These are phyloP conservation scores for Herpetomonas muscarum DNA, from an alignment of 208 protist species.

Conservation along the genomic window DNA sequence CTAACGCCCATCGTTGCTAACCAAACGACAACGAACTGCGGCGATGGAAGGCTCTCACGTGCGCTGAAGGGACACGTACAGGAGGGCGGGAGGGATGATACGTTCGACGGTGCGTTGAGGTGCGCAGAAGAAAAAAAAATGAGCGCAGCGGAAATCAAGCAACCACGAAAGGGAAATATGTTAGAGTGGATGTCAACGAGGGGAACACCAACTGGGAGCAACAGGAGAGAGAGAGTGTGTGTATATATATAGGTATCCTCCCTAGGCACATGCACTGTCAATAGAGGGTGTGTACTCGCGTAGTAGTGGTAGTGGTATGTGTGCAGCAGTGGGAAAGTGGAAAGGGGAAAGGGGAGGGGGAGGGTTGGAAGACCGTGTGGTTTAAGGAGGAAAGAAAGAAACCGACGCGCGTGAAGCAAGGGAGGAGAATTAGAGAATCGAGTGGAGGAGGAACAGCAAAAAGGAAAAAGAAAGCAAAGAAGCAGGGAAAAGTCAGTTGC, in stretches of 20 bases:
- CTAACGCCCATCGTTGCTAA: too few relatives aligned
- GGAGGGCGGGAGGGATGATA: too few relatives aligned
- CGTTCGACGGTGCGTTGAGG: neutral
- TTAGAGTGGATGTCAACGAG: neutral
- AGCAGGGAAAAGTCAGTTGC: neutral
- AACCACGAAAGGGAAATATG: neutral
- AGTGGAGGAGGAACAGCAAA: neutral
- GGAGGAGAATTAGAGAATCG: neutral
- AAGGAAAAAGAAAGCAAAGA: neutral
- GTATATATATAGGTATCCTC: too few relatives aligned
- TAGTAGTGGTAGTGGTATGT: too few relatives aligned
- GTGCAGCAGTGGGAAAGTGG: neutral
- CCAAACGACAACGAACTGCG: too few relatives aligned
- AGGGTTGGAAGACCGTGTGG: neutral
- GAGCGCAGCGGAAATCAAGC: neutral
- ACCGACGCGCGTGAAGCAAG: neutral
- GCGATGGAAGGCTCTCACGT: too few relatives aligned
- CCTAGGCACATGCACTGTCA: too few relatives aligned
- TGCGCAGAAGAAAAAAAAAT: neutral
- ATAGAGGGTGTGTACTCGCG: too few relatives aligned
- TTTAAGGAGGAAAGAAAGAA: constrained; percentile 6
- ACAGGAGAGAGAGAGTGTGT: too few relatives aligned
- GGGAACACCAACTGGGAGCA: too few relatives aligned
- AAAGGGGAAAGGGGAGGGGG: too few relatives aligned
- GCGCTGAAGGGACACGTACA: too few relatives aligned